These are phyloP conservation scores for Elaeis guineensis DNA, from an alignment of 176 grass and related monocot genomes.

Conservation along the genomic window DNA sequence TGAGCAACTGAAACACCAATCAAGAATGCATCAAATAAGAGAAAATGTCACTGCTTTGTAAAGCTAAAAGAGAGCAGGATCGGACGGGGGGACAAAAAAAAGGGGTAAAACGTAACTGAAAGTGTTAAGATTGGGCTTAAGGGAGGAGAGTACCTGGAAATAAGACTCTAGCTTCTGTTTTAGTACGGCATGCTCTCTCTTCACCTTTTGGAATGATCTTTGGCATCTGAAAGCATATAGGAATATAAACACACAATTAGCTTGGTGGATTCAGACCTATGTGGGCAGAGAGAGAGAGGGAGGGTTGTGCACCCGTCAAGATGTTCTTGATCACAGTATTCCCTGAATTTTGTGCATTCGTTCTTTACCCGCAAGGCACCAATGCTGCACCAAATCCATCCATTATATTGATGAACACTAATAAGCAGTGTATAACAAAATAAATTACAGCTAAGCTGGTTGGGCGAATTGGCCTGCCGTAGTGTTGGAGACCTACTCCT, in stretches of 20 bases:
- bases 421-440: too few species aligned
- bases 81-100: too few species aligned
- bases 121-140: not conserved
- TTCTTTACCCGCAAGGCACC: conserved; percentile 58
- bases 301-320: conserved; percentile 36
- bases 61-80: conserved; percentile 1
- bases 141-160: conserved; percentile 37
- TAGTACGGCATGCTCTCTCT: conserved; percentile 48
- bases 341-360: conserved; percentile 47
- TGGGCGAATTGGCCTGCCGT: too few species aligned
- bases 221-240: conserved; percentile 35
- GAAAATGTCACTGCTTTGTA: too few species aligned
- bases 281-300: not conserved
- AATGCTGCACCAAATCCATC: conserved; percentile 31
- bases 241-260: not conserved
- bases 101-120: too few species aligned
- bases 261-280: too few species aligned
- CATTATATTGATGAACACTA: too few species aligned
- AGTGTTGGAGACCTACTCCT: too few species aligned
- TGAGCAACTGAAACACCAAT: conserved; percentile 31
- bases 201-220: conserved; percentile 59
- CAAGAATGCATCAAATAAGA: too few species aligned
- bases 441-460: too few species aligned
- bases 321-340: conserved; percentile 37
- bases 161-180: conserved; percentile 62